These are phyloP conservation scores for Chytridium lagenaria DNA, from an alignment of 371 early-diverging fungal species.

Conservation along the genomic window DNA sequence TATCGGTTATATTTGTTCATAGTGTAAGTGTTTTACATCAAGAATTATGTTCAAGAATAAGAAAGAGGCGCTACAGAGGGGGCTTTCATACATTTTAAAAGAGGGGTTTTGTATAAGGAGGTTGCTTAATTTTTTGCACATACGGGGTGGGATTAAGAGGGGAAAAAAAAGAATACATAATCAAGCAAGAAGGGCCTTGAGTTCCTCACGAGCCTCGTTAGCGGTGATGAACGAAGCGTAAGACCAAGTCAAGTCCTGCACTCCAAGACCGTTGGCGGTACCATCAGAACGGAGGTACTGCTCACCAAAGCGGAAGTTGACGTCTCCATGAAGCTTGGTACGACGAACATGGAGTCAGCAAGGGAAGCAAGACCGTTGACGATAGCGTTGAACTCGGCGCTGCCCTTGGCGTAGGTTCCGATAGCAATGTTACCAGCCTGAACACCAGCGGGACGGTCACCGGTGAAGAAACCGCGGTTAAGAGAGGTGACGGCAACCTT, in stretches of 20 bases:
- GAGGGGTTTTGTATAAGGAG: too few relatives aligned
- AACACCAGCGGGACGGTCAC: too few relatives aligned
- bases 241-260: slow-evolving; percentile 77
- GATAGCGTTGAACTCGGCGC: slow-evolving; percentile 1
- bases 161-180: too few relatives aligned
- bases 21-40: too few relatives aligned
- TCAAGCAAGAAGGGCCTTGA: too few relatives aligned
- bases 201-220: not conserved
- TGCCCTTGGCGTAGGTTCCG: slow-evolving; percentile 38
- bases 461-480: slow-evolving; percentile 7
- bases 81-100: too few relatives aligned
- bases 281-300: slow-evolving; percentile 70
- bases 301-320: slow-evolving; percentile 66
- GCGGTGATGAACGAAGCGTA: slow-evolving; percentile 72
- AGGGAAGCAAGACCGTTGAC: slow-evolving; percentile 10
- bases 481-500: not conserved
- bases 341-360: slow-evolving; percentile 69
- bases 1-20: too few relatives aligned
- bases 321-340: slow-evolving; percentile 55
- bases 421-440: not conserved
- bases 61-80: too few relatives aligned
- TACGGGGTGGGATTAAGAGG: too few relatives aligned
- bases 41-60: too few relatives aligned
- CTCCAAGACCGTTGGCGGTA: slow-evolving; percentile 58
- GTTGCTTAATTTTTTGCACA: too few relatives aligned